Evolutionary conservation across 176 grass and related monocot species (phyloP), one percentile per base, ranked within the genome.

Genomic region (Phoenix dactylifera): DNA sequence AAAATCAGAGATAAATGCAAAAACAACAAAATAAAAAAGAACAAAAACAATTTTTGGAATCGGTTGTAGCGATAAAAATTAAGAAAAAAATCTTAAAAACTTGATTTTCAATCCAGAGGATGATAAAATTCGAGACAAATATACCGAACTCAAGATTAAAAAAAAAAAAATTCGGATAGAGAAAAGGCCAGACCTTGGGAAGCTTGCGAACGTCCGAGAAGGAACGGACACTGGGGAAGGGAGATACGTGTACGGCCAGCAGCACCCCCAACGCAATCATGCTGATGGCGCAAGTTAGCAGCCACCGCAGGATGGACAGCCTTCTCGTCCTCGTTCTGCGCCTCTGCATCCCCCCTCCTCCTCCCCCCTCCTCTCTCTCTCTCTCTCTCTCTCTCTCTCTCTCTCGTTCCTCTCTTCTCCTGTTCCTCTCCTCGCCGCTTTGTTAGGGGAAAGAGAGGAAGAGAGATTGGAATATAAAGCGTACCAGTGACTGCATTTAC

Each of bases 161-260:
- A 44, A 12, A 44, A 9, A 7, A 49, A 22, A 16, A 53, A 15
- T 2, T 44, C 10, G 35, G 35, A 44, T 3, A 14, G 7, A n/a
- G 50, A 49, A 44, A 69, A 15, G 54, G 15, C 30, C 16, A 12
- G 26, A 85, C 82, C 77, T 85, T 72, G 53, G 86, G 39, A 62
- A 84, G 74, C 74, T 64, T 78, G 77, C 84, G 84, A 17, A 32
- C 53, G 10, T 69, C 66, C 50, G 69, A 35, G 73, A 57, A 32
- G 60, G 59, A 18, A 18, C n/a, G 1, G 15, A 49, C 3, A 23
- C 51, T 22, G 60, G 57, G 49, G 52, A 67, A 57, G 23, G 72
- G 35, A 32, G 81, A 89, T 18, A 78, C 54, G 77, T 81, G 81
- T 48, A 89, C 77, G 53, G 77, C 70, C 22, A 89, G 70, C 56